Percentiles rank a stretch among this genome's conserved stretches.
Conservation (phyloP, 1,284 basidiomycete genomes). For the Sporisorium scitamineum region DNA sequence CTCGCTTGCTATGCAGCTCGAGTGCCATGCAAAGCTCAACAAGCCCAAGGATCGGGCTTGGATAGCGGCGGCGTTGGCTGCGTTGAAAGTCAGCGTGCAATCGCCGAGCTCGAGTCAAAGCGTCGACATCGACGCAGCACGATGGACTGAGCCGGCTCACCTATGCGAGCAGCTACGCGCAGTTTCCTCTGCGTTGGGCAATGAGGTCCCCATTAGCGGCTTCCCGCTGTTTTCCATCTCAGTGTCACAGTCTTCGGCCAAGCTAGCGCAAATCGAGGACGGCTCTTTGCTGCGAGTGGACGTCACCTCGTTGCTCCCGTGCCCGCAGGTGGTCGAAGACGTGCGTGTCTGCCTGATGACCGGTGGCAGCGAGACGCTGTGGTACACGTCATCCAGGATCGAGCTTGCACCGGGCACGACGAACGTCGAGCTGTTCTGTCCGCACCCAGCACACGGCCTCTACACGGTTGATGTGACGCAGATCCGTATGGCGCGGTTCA, state of each 20-base stretch:
- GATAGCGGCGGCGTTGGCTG: slow-evolving; percentile 73
- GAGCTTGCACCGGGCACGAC: slow-evolving; percentile 50
- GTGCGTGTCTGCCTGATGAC: slow-evolving; percentile 58
- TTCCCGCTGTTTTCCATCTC: slow-evolving; percentile 47
- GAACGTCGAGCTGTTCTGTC: slow-evolving; percentile 46
- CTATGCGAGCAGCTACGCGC: slow-evolving; percentile 45
- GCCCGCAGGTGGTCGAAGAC: slow-evolving; percentile 53
- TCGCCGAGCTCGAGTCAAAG: neutral
- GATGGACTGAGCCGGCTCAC: slow-evolving; percentile 32
- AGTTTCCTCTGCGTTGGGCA: slow-evolving; percentile 34
- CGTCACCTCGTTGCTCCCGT: slow-evolving; percentile 39
- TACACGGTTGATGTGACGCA: slow-evolving; percentile 64
- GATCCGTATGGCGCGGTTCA: slow-evolving; percentile 51
- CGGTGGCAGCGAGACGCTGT: slow-evolving; percentile 45
- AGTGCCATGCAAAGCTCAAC: slow-evolving; percentile 74
- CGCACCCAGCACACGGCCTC: slow-evolving; percentile 49
- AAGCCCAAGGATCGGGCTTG: slow-evolving; percentile 78
- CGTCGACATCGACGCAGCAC: slow-evolving; percentile 9
- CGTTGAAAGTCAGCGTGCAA: slow-evolving; percentile 21
- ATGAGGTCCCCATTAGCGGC: slow-evolving; percentile 52
- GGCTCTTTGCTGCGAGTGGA: slow-evolving; percentile 46
- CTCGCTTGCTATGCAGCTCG: slow-evolving; percentile 79
- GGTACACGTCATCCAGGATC: slow-evolving; percentile 51
- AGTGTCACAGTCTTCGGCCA: slow-evolving; percentile 12
- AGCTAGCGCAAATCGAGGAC: slow-evolving; percentile 46